Evolutionary conservation across 371 early-diverging fungal genomes (phyloP), one percentile per base, ranked within the genome.

Genomic region (Syncephalis fuscata): DNA sequence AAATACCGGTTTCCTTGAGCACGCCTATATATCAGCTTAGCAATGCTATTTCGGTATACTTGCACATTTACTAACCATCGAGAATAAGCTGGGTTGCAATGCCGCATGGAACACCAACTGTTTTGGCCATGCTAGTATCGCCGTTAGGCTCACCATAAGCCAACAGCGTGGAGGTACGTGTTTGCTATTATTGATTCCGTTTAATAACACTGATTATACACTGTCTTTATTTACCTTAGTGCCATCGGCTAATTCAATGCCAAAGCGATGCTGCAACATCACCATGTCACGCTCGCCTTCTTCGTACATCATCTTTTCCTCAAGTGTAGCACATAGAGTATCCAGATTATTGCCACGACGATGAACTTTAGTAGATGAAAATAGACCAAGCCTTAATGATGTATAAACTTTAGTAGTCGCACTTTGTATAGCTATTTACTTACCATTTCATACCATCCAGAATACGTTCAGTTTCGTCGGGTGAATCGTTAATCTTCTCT

Each of bases 91-190:
- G 86, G 8, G 82, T 76, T 23, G 91, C 93, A 63, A 98, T 91
- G 60, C 90, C 98, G 52, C 92, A 92, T 38, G 98, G 98, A 38
- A 88, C 75, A 53, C 96, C 96, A 24, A 98, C 98, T n/a, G 95
- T 88, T 56, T 75, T 88, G 39, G 98, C 95, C 98, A 98, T 98
- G 39, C 96, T 93, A 41, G 84, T 74, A 20, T 57, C 49, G n/a
- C 86, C 88, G 50, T 71, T 67, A 11, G 89, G 88, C 44, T 82
- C 80, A 51, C 96, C 98, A 59, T 87, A 97, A 51, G 85, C 86
- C 48, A 94, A 65, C 48, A 94, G 62, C 19, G 96, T 92, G 1
- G 92, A 87, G 0, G 89, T 90, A 57, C 84, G 82, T 15, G 80
- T 81, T 72, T 91, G 81, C 58, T 73, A 57, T n/a, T 21, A 53